Evolutionary conservation across 75 land plant genomes (phyloP).

Genomic region (Selaginella moellendorffii): DNA sequence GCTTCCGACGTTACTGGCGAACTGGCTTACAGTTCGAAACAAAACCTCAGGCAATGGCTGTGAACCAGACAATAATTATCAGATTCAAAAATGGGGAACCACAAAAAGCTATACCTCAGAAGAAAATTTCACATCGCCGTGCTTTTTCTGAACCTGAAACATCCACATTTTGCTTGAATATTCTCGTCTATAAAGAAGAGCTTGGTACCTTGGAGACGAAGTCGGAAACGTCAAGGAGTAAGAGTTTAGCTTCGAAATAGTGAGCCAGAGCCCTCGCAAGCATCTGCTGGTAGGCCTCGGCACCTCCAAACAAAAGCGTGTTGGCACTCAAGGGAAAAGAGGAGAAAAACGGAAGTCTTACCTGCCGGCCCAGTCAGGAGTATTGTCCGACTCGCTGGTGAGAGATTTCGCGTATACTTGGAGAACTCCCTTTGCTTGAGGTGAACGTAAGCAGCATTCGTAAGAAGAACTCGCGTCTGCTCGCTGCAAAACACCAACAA

Average conservation of each 20-base stretch:
- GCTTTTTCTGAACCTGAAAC: background rate
- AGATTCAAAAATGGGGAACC: no score
- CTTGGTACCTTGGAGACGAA: slow-evolving; percentile 51
- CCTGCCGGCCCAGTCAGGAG: slow-evolving; percentile 77
- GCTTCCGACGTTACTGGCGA: background rate
- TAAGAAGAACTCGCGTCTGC: slow-evolving; percentile 52
- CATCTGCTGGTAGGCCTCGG: slow-evolving; percentile 77
- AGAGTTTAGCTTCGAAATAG: slow-evolving; percentile 62
- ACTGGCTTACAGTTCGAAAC: background rate
- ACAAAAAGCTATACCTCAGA: no score
- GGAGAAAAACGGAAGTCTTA: background rate
- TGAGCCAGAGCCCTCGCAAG: slow-evolving; percentile 80
- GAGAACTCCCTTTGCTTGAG: slow-evolving; percentile 49
- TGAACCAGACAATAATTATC: background rate
- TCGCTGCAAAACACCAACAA: slow-evolving; percentile 39
- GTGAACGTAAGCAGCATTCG: slow-evolving; percentile 74
- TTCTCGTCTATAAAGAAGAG: background rate
- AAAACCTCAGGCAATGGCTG: background rate
- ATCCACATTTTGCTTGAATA: background rate
- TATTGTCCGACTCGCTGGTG: slow-evolving; percentile 77
- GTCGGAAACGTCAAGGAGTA: slow-evolving; percentile 62
- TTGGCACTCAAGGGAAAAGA: no score
- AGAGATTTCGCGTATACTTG: slow-evolving; percentile 57
- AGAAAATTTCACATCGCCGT: background rate
- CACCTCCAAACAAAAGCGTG: background rate